Evolutionary conservation across 192 early-diverging fungal species (phyloP).

Genomic region (Haplosporangium gracile): DNA sequence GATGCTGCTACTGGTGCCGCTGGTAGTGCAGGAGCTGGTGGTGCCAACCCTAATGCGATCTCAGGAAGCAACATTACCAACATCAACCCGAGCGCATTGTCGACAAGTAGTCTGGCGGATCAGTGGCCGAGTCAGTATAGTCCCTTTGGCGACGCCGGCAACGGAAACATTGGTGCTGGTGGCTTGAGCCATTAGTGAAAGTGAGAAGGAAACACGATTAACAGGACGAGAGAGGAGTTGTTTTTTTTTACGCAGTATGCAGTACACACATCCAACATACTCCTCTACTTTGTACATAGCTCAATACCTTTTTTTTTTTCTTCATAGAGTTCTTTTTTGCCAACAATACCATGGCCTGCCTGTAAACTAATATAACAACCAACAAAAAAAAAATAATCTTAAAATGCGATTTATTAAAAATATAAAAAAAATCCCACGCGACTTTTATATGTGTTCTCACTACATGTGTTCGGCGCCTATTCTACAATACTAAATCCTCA

Average conservation of each 20-base stretch:
- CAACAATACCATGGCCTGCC: not conserved
- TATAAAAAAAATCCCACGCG: not conserved
- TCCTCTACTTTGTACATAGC: slow-evolving; percentile 6
- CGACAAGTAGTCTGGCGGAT: not conserved
- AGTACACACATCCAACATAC: not conserved
- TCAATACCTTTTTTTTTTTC: slow-evolving; percentile 9
- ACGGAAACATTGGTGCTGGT: not conserved
- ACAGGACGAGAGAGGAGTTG: not conserved
- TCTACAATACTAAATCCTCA: no score
- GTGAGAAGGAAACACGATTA: not conserved
- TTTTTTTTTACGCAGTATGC: not conserved
- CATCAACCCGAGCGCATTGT: slow-evolving; percentile 4
- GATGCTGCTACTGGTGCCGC: not conserved
- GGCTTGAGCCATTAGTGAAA: not conserved
- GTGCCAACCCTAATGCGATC: not conserved
- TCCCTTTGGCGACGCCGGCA: not conserved
- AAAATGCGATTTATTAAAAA: not conserved
- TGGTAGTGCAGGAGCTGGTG: not conserved
- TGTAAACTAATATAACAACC: not conserved
- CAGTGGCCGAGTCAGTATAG: slow-evolving; percentile 32
- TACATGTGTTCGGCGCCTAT: no score
- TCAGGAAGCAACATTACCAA: not conserved
- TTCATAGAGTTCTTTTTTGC: not conserved
- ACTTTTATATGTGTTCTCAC: not conserved
- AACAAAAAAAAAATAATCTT: not conserved